Base-by-base conservation (phyloP, 192 early-diverging fungal genomes). In the Oehlia diaphana region DNA sequence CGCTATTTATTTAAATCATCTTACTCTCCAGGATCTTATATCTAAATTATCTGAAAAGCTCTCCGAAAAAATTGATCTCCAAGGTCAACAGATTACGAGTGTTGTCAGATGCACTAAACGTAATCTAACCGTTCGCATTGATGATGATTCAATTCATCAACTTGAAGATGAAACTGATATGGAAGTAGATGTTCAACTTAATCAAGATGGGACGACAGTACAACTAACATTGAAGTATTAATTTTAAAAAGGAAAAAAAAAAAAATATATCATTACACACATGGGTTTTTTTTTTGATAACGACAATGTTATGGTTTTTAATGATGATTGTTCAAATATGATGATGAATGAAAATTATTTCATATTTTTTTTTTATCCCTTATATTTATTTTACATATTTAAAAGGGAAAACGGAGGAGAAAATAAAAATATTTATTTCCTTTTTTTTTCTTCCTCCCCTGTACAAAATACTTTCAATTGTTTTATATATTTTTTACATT, bases 161-260 rank as follows among this genome's bases (percentile, higher is more conserved):
- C 88, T 94, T 80, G 79, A 84, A 9, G 92, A 93, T 67, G 90
- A 92, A 82, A 85, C 89, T 49, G 87, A 86, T 65, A 93, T 93
- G 86, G 88, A 89, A 12, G 85, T 94, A n/a, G 82, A 86, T 23
- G 82, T 77, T 61, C 79, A 83, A 8, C 75, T 83, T 12, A 78
- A 83, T 63, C 74, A 79, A 26, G 87, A 90, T 74, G 85, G 85
- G n/a, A 73, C 78, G n/a, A n/a, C n/a, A 19, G 65, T 86, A 23
- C 86, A 81, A 23, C 71, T 89, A 35, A 79, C 82, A 4, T 69
- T 89, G 28, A 86, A 80, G 28, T 90, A 87, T 69, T 90, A 65
- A 85, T 33, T 9, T 33, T 58, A 58, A 58, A 16, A 31, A 31
- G 28, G 53, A 19, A 58, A 21, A 58, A 53, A 58, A 58, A 58